Percentiles rank a stretch among this genome's conserved stretches.
phyloP scores from a whole-genome alignment of 176 grass and related monocot species.

The Cocos nucifera region DNA sequence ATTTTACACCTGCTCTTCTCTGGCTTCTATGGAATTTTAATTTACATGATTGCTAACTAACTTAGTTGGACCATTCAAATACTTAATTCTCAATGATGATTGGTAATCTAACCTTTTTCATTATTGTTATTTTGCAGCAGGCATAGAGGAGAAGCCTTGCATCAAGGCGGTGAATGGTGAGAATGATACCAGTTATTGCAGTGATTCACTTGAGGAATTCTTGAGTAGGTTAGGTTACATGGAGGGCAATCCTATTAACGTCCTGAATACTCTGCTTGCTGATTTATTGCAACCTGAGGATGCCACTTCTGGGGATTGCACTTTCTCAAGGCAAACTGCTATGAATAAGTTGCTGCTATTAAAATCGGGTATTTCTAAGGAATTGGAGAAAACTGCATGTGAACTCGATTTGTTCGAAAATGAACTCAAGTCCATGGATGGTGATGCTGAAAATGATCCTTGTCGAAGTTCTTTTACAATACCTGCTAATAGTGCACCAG shows the following conservation, averaged over 20 bases:
- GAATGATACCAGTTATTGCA: constrained; percentile 20
- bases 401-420: constrained; percentile 88
- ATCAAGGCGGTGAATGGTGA: constrained; percentile 24
- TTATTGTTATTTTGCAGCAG: constrained; percentile 39
- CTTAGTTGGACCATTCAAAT: too few relatives aligned
- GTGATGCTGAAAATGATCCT: constrained; percentile 11
- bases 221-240: constrained; percentile 39
- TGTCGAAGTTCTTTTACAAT: constrained; percentile 3
- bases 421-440: constrained; percentile 43
- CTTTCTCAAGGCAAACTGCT: constrained; percentile 29
- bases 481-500: constrained; percentile 8
- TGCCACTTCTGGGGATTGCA: constrained; percentile 57
- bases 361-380: constrained; percentile 66
- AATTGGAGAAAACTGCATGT: constrained; percentile 70
- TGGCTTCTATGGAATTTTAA: too few relatives aligned
- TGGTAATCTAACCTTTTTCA: too few relatives aligned
- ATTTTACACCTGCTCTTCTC: too few relatives aligned
- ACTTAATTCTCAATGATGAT: too few relatives aligned
- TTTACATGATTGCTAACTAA: too few relatives aligned
- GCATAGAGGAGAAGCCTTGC: constrained; percentile 42
- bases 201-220: constrained; percentile 15
- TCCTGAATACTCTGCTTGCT: constrained; percentile 45
- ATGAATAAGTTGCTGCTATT: constrained; percentile 50
- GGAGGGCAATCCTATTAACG: constrained; percentile 34
- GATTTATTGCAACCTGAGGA: constrained; percentile 58